Evolutionary conservation across 1,284 basidiomycete genomes (phyloP).

Genomic region (Trichosporon coremiiforme): DNA sequence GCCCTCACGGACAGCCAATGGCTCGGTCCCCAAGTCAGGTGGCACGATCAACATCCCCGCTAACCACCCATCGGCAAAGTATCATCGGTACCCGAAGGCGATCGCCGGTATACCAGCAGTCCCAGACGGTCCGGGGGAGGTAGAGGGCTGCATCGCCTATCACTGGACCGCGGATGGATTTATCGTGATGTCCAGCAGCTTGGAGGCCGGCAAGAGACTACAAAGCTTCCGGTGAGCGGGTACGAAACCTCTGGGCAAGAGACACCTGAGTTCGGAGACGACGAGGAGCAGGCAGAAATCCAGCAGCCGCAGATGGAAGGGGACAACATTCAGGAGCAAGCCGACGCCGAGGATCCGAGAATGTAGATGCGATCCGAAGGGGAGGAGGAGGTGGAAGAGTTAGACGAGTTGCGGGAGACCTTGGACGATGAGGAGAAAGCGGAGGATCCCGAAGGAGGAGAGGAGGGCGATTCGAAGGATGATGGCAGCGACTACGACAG

Average conservation of each 20-base stretch:
- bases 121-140: not conserved
- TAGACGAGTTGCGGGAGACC: not conserved
- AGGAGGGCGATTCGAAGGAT: not conserved
- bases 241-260: too few species aligned
- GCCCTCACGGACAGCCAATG: too few species aligned
- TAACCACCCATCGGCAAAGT: not conserved
- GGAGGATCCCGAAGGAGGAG: not conserved
- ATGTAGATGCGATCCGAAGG: not conserved
- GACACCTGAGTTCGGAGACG: too few species aligned
- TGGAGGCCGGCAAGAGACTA: too few species aligned
- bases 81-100: not conserved
- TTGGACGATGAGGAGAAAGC: too few species aligned
- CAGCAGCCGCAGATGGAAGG: not conserved
- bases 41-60: not conserved
- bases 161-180: not conserved
- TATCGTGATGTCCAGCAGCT: not conserved
- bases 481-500: not conserved
- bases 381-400: not conserved
- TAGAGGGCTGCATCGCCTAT: not conserved
- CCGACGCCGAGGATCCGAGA: not conserved
- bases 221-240: too few species aligned
- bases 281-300: too few species aligned
- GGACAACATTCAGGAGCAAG: not conserved
- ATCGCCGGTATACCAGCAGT: not conserved
- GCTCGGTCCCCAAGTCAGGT: too few species aligned